phyloP scores from a whole-genome alignment of 2,329 filamentous ascomycete genomes.

The Beauveria sp. region DNA sequence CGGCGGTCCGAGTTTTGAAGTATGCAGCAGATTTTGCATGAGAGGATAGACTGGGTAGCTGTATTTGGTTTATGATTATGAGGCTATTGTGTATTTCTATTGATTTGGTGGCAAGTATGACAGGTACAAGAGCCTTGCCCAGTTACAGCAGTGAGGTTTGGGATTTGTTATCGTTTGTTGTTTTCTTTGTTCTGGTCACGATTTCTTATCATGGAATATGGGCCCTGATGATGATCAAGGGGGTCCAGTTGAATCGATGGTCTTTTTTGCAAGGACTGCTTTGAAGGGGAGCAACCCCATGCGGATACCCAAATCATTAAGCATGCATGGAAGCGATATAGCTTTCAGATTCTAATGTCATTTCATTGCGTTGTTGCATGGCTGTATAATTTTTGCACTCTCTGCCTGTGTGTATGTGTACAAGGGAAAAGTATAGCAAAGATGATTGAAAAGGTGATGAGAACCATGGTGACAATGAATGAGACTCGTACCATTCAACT shows the following conservation, averaged over 20 bases:
- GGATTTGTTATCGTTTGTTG: neutral
- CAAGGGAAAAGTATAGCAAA: too few species aligned
- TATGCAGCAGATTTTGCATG: neutral
- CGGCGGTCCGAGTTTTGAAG: slow-evolving; percentile 5
- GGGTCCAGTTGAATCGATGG: neutral
- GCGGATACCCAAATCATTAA: slow-evolving; percentile 11
- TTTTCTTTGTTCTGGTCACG: neutral
- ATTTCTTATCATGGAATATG: neutral
- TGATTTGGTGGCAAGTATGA: slow-evolving; percentile 1
- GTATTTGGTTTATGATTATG: slow-evolving; percentile 9
- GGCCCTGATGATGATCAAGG: slow-evolving; percentile 3
- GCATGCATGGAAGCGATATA: slow-evolving; percentile 8
- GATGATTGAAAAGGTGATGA: too few species aligned
- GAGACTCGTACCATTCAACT: too few species aligned
- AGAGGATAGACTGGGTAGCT: neutral
- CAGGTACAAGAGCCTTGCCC: neutral
- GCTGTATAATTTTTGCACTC: neutral
- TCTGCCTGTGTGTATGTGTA: neutral
- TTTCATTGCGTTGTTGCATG: neutral
- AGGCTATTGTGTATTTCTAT: neutral
- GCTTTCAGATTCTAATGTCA: neutral
- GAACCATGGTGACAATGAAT: too few species aligned
- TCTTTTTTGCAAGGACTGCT: slow-evolving; percentile 8
- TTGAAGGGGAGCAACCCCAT: slow-evolving; percentile 9
- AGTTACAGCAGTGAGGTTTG: slow-evolving; percentile 3